Evolutionary conservation across 2,329 filamentous ascomycete genomes (phyloP).

Genomic region (Blastomyces gilchristii): DNA sequence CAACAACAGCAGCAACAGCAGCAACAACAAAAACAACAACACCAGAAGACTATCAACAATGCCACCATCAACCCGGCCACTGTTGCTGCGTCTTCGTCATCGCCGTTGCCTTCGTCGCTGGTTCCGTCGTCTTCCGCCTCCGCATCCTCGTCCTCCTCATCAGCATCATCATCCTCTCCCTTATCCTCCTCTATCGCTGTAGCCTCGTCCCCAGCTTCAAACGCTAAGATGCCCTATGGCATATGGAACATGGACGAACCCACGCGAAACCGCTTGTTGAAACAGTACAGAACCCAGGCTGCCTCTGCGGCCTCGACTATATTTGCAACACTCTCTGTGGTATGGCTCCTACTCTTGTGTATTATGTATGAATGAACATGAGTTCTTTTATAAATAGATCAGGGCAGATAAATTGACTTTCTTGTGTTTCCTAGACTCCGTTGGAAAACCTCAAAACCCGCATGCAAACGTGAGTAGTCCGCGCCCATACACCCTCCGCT

Average conservation of each 20-base stretch:
- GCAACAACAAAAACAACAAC: slow-evolving; percentile 19
- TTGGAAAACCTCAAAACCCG: slow-evolving; percentile 41
- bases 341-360: slow-evolving; percentile 23
- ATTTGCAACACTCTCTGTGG: slow-evolving; percentile 37
- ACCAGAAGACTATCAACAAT: slow-evolving; percentile 23
- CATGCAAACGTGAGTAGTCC: slow-evolving; percentile 38
- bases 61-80: slow-evolving; percentile 19
- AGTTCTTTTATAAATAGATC: too few relatives aligned
- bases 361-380: not conserved
- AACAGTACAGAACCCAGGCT: slow-evolving; percentile 38
- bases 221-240: slow-evolving; percentile 15
- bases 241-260: slow-evolving; percentile 31
- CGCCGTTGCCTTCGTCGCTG: slow-evolving; percentile 21
- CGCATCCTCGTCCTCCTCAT: slow-evolving; percentile 16
- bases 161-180: slow-evolving; percentile 20
- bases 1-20: slow-evolving; percentile 12
- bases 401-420: not conserved
- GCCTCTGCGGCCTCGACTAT: slow-evolving; percentile 37
- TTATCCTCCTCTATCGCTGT: slow-evolving; percentile 9
- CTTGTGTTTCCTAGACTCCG: slow-evolving; percentile 30
- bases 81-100: slow-evolving; percentile 20
- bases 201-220: not conserved
- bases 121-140: slow-evolving; percentile 26
- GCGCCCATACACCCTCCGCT: not conserved
- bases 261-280: slow-evolving; percentile 35